A percentile compares a stretch with the other conserved stretches of the same genome.
phyloP scores from a whole-genome alignment of 2,329 filamentous ascomycete species.

The Colletotrichum falcatum region DNA sequence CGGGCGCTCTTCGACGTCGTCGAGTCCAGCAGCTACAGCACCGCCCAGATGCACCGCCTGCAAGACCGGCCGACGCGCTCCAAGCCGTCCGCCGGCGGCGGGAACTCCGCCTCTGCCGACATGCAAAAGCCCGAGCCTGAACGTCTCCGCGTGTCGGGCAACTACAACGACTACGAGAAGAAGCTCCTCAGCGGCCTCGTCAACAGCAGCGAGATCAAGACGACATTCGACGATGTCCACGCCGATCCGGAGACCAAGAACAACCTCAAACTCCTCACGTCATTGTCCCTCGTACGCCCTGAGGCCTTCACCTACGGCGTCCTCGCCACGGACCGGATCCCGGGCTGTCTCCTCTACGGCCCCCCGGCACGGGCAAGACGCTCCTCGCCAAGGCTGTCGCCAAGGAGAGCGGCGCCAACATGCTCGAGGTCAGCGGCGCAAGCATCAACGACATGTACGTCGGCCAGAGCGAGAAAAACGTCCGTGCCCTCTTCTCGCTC shows the following conservation, averaged over 20 bases:
- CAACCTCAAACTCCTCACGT: slow-evolving; percentile 88
- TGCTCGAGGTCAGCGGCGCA: slow-evolving; percentile 90
- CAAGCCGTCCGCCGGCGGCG: slow-evolving; percentile 42
- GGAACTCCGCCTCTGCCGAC: slow-evolving; percentile 9
- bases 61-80: slow-evolving; percentile 28
- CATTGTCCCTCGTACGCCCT: slow-evolving; percentile 85
- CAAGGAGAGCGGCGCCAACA: slow-evolving; percentile 75
- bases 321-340: slow-evolving; percentile 89
- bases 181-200: slow-evolving; percentile 85
- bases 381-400: slow-evolving; percentile 77
- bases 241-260: slow-evolving; percentile 85
- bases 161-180: slow-evolving; percentile 82
- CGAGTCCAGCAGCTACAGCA: slow-evolving; percentile 38
- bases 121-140: slow-evolving; percentile 39
- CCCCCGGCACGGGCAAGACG: slow-evolving; percentile 86
- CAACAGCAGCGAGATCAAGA: slow-evolving; percentile 83
- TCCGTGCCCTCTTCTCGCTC: slow-evolving; percentile 89
- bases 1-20: slow-evolving; percentile 42
- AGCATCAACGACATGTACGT: slow-evolving; percentile 97
- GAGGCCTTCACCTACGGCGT: slow-evolving; percentile 98
- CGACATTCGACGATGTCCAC: slow-evolving; percentile 89
- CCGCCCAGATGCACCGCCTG: slow-evolving; percentile 22
- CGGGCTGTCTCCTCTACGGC: slow-evolving; percentile 88
- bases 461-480: slow-evolving; percentile 95
- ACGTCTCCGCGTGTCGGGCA: slow-evolving; percentile 46